A percentile compares a stretch with the other conserved stretches of the same genome.
Conservation (phyloP, 768 basidiomycete species). For the Rickenella mellea region DNA sequence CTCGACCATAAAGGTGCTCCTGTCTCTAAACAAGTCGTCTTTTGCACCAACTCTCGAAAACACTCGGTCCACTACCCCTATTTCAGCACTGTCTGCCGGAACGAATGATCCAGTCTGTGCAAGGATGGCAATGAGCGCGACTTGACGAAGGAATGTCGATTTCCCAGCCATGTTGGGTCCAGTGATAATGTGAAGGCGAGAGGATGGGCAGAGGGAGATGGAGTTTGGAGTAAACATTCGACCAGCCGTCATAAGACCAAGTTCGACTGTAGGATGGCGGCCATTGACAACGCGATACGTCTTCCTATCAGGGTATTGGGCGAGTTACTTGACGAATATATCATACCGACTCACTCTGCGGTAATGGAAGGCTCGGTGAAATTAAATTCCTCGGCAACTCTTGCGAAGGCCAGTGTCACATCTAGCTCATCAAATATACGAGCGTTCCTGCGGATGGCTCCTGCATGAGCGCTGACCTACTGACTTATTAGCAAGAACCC, state of each 20-base stretch:
- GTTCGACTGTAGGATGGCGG: slow-evolving; percentile 89
- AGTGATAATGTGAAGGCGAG: slow-evolving; percentile 76
- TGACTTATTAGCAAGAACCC: neutral
- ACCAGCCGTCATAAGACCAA: slow-evolving; percentile 65
- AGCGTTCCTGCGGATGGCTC: slow-evolving; percentile 61
- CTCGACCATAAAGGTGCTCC: slow-evolving; percentile 98
- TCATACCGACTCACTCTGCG: slow-evolving; percentile 45
- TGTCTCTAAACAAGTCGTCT: slow-evolving; percentile 87
- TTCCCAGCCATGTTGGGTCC: slow-evolving; percentile 97
- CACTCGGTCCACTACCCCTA: slow-evolving; percentile 85
- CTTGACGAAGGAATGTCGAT: slow-evolving; percentile 87
- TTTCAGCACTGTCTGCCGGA: slow-evolving; percentile 68
- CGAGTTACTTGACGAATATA: neutral
- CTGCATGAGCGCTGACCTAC: slow-evolving; percentile 55
- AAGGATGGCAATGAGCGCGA: slow-evolving; percentile 79
- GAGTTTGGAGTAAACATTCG: slow-evolving; percentile 84
- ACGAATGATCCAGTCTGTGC: slow-evolving; percentile 93
- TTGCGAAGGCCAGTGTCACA: slow-evolving; percentile 72
- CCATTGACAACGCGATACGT: slow-evolving; percentile 67
- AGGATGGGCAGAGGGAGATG: slow-evolving; percentile 45
- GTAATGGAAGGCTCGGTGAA: slow-evolving; percentile 64
- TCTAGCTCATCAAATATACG: slow-evolving; percentile 83
- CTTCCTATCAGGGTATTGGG: slow-evolving; percentile 23
- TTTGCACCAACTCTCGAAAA: slow-evolving; percentile 94
- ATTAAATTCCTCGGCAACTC: slow-evolving; percentile 66